Conservation (phyloP, 75 land plant species). For the Picea sitchensis region DNA sequence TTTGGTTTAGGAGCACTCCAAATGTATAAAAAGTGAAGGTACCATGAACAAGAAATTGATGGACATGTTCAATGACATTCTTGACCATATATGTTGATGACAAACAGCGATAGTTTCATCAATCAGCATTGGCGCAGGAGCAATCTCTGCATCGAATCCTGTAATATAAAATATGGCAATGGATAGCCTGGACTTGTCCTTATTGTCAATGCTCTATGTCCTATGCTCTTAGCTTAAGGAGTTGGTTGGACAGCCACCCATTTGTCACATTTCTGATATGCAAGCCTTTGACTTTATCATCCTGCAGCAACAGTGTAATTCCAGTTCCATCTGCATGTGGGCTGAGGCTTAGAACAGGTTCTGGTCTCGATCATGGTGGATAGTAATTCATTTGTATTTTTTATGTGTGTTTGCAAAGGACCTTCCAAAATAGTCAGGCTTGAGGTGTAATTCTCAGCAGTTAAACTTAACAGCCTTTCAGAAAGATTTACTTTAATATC, state of each 20-base stretch:
- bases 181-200: slow-evolving; percentile 9
- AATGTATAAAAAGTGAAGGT: too few relatives aligned
- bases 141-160: neutral
- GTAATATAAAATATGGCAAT: slow-evolving; percentile 22
- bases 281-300: slow-evolving; percentile 10
- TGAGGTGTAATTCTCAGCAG: neutral
- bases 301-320: slow-evolving; percentile 15
- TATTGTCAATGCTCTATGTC: slow-evolving; percentile 25
- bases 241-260: slow-evolving; percentile 18
- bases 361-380: slow-evolving; percentile 18
- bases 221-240: slow-evolving; percentile 20
- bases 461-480: neutral
- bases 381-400: slow-evolving; percentile 20
- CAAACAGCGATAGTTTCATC: too few relatives aligned
- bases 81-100: too few relatives aligned
- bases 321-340: slow-evolving; percentile 20
- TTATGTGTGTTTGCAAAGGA: neutral
- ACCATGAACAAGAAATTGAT: too few relatives aligned
- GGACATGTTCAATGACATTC: too few relatives aligned
- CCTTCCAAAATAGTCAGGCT: neutral
- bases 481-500: neutral
- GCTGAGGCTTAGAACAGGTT: slow-evolving; percentile 1
- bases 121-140: too few relatives aligned
- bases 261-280: slow-evolving; percentile 13
- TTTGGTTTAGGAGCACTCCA: too few relatives aligned